Conservation (phyloP, 2,329 filamentous ascomycete species). For the Apiospora malaysiana region DNA sequence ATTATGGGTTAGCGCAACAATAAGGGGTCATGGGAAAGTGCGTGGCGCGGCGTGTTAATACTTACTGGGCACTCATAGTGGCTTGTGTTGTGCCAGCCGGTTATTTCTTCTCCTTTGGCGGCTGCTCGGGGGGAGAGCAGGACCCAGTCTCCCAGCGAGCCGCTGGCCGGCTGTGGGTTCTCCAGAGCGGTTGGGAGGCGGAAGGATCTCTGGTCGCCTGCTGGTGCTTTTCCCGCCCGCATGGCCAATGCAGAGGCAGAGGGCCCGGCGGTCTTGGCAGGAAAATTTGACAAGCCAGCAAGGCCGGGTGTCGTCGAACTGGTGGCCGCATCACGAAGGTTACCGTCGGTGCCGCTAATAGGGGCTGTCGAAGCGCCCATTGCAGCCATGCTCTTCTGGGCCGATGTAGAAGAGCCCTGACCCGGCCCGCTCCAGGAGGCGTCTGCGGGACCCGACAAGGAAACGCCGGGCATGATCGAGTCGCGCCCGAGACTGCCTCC, state of each 20-base stretch:
- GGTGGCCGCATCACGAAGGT: not conserved
- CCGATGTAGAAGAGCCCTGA: not conserved
- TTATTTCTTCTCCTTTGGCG: not conserved
- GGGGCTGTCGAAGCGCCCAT: not conserved
- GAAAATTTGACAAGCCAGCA: not conserved
- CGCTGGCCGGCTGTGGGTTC: not conserved
- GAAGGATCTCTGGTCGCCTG: not conserved
- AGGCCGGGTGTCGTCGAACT: not conserved
- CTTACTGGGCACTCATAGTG: slow-evolving; percentile 1
- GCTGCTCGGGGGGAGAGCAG: not conserved
- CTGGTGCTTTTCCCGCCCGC: not conserved
- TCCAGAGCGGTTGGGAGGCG: not conserved
- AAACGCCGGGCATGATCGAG: not conserved
- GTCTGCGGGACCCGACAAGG: not conserved
- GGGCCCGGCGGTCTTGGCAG: not conserved
- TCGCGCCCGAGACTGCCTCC: not conserved
- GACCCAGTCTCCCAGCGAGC: not conserved
- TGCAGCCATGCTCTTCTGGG: not conserved
- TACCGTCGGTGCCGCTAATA: too few species aligned
- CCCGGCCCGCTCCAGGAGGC: not conserved
- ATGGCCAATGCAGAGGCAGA: not conserved
- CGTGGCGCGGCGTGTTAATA: not conserved
- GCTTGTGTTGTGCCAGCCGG: not conserved
- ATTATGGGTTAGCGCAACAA: not conserved
- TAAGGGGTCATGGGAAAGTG: too few species aligned